Percentiles rank a stretch among this genome's conserved stretches.
These are phyloP conservation scores for Talaromyces adpressus DNA, from an alignment of 495 filamentous ascomycete species.

Conservation along the genomic window DNA sequence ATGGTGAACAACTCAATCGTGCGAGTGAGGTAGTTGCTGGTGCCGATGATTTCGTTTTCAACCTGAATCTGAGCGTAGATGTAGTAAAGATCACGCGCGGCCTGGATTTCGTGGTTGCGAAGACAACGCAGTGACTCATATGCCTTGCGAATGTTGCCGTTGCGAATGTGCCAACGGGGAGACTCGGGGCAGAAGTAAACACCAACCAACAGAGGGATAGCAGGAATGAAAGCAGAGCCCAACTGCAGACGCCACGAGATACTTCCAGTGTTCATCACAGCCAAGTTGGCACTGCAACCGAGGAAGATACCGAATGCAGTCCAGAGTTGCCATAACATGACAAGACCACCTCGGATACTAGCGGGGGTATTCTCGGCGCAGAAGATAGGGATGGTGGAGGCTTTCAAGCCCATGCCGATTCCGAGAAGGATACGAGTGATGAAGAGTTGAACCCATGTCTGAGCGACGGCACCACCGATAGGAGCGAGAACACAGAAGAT, in stretches of 20 bases:
- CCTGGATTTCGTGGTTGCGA: constrained; percentile 52
- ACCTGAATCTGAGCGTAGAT: constrained; percentile 53
- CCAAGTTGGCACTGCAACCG: constrained; percentile 54
- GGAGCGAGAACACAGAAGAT: constrained; percentile 53
- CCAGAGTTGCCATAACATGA: constrained; percentile 59
- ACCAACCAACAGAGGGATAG: constrained; percentile 53
- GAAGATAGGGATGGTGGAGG: constrained; percentile 55
- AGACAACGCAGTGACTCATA: constrained; percentile 55
- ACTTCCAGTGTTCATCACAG: constrained; percentile 43
- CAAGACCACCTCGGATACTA: constrained; percentile 52
- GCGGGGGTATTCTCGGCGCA: constrained; percentile 56
- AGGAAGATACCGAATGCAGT: constrained; percentile 56
- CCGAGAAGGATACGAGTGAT: constrained; percentile 52
- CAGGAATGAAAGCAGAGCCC: constrained; percentile 64
- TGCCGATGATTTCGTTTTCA: constrained; percentile 39
- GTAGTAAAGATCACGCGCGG: constrained; percentile 61
- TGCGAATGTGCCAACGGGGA: constrained; percentile 63
- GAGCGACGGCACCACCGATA: constrained; percentile 47
- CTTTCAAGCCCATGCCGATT: constrained; percentile 61
- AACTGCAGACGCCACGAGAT: constrained; percentile 60
- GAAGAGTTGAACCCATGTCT: constrained; percentile 54
- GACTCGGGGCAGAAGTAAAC: constrained; percentile 65
- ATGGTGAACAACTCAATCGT: constrained; percentile 62
- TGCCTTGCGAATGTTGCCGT: constrained; percentile 46
- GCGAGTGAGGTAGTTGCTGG: constrained; percentile 47